Base-by-base conservation (phyloP, 2,329 filamentous ascomycete species). In the Arthrocladium fulminans region DNA sequence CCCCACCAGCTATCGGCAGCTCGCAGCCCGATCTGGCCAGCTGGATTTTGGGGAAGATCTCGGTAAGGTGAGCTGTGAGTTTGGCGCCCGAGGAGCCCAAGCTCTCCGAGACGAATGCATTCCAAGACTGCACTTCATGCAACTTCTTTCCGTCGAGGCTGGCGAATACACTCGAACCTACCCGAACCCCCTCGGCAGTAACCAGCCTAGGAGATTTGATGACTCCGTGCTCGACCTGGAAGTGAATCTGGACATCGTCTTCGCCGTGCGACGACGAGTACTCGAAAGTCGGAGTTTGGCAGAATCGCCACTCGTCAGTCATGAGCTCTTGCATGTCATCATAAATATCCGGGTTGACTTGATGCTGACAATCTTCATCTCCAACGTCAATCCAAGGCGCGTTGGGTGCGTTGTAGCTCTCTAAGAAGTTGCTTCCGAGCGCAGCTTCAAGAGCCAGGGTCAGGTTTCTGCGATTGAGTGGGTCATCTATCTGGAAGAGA, bases 401-500 rank as follows among this genome's bases (percentile, higher is more conserved):
- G n/a, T 53, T 48, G 3, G 46, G 45, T 5, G 27, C 27, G 10
- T 51, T 49, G 30, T 58, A 57, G 44, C 52, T 48, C 15, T 34
- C 15, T 46, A 47, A 43, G 48, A 58, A 58, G 25, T 8, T 24
- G 17, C 10, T 22, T 24, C 12, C 19, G 17, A 45, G 10, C 17
- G 52, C 45, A 17, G 29, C 30, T 12, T 47, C 39, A 30, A 58
- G 49, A 32, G 42, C 49, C n/a, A 47, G 23, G 2, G 45, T 52
- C 40, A 57, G 51, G 6, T 48, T 44, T 32, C 39, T 25, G 24
- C 46, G 39, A 15, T 53, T 13, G 12, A 12, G 9, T 8, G 12
- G 13, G 20, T 50, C 41, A 3, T 44, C 19, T 3, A 52, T 49
- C 22, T 45, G 77, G 1, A 48, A 48, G 12, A 94, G 80, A 66